phyloP scores from a whole-genome alignment of 2,329 filamentous ascomycete species.

The Fusarium duplospermum region DNA sequence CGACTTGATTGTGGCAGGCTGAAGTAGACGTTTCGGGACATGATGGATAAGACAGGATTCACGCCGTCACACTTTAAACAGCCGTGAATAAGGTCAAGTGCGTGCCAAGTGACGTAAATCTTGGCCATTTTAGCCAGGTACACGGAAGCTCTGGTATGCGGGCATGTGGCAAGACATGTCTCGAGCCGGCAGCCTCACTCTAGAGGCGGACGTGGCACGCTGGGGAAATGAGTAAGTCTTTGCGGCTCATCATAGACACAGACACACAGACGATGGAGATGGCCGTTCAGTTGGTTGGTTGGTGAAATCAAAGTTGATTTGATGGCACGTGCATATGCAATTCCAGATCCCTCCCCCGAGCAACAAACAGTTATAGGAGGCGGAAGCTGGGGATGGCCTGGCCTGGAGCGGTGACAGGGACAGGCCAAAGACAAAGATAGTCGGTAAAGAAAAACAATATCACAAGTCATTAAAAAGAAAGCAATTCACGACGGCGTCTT shows the following conservation, averaged over 20 bases:
- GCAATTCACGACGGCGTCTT: constrained; percentile 1
- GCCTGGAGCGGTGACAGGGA: constrained; percentile 27
- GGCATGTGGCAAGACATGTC: constrained; percentile 37
- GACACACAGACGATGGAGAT: not conserved
- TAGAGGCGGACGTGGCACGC: constrained; percentile 20
- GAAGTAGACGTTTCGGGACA: not conserved
- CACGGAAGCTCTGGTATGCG: constrained; percentile 32
- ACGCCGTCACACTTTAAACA: constrained; percentile 7
- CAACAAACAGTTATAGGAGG: constrained; percentile 25
- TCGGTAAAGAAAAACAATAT: constrained; percentile 15
- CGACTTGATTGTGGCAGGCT: not conserved
- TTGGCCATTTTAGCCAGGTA: constrained; percentile 20
- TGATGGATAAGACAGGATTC: not conserved
- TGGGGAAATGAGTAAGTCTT: constrained; percentile 38
- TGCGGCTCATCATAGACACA: constrained; percentile 19
- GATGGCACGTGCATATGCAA: constrained; percentile 29
- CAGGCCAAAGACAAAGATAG: constrained; percentile 20
- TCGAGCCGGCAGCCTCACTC: constrained; percentile 39
- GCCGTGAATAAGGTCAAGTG: constrained; percentile 7
- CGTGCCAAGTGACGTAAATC: constrained; percentile 22
- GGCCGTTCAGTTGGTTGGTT: not conserved
- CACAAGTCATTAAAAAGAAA: constrained; percentile 10
- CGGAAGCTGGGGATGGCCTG: constrained; percentile 25
- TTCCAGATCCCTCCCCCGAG: constrained; percentile 38
- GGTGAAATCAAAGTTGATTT: constrained; percentile 18